These are phyloP conservation scores for Tolypocladium cylindrosporum DNA, from an alignment of 2,329 filamentous ascomycete species.

Conservation along the genomic window DNA sequence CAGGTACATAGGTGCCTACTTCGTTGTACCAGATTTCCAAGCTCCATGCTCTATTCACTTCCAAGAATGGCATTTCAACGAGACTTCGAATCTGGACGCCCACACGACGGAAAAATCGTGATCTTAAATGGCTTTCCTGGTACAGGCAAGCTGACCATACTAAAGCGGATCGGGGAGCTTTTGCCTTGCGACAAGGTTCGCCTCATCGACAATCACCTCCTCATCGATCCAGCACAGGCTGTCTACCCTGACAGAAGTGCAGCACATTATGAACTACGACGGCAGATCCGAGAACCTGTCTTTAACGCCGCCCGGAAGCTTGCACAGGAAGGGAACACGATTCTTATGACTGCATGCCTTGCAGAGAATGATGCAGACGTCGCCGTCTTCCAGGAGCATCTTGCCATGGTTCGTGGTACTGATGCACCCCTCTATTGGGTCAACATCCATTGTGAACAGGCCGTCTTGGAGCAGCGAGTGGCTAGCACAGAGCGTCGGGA, in stretches of 20 bases:
- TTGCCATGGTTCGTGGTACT: background rate
- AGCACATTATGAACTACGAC: too few relatives aligned
- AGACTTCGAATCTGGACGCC: slow-evolving; percentile 24
- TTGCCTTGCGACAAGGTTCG: too few relatives aligned
- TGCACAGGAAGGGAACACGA: too few relatives aligned
- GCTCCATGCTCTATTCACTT: too few relatives aligned
- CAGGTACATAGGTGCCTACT: slow-evolving; percentile 2
- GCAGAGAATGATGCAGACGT: too few relatives aligned
- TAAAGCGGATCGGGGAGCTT: background rate
- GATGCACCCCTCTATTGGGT: background rate
- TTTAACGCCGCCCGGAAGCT: too few relatives aligned
- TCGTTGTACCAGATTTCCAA: background rate
- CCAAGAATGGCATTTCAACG: background rate
- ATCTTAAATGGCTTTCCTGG: background rate
- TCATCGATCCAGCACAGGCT: too few relatives aligned
- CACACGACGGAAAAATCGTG: background rate
- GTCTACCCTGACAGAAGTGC: too few relatives aligned
- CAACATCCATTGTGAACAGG: background rate
- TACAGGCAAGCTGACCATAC: background rate
- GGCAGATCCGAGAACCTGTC: too few relatives aligned
- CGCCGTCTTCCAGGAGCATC: background rate
- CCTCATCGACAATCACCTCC: too few relatives aligned
- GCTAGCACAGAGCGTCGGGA: too few relatives aligned
- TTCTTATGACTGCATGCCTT: too few relatives aligned
- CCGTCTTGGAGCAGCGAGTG: background rate